Evolutionary conservation across 768 basidiomycete genomes (phyloP), one percentile per base, ranked within the genome.

Genomic region (Lepiota venenata): DNA sequence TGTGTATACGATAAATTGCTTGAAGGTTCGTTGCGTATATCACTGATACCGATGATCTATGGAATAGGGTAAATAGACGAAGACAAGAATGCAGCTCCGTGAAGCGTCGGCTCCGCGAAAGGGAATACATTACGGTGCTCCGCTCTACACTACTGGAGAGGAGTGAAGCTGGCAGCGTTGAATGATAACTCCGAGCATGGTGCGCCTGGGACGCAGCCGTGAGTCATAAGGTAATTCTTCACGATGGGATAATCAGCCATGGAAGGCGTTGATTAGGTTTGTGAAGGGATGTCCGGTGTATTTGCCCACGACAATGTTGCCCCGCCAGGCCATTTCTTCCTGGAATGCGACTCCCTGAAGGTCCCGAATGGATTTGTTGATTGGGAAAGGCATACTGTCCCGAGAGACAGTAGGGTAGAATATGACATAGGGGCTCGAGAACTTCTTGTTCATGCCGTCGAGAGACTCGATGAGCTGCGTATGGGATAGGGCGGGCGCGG

Each of bases 171-270:
- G 47, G 36, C 18, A 21, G 46, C 25, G 22, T 55, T 45, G 27
- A 49, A 50, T 27, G 51, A 44, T 40, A 38, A 20, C 16, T 21
- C 32, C 27, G 46, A 37, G 14, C 35, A 51, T 52, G 55, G 57
- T 51, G 71, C 71, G 62, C 73, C 71, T 67, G 70, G 65, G 59
- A 84, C 82, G 11, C 79, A 78, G 27, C 77, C 77, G 63, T 87
- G 85, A 39, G 82, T 87, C 61, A 83, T 71, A 52, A 92, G 79
- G 66, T 84, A 90, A 66, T 92, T 92, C 65, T 88, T 85, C 56
- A 92, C 67, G 58, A 92, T 80, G 2, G 90, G 86, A 59, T 90
- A 92, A 63, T 91, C 90, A 36, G 89, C 84, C 80, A 90, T 91
- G n/a, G 86, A n/a, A 83, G 20, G 81, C 83, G 63, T 90, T 77